Percentiles rank a stretch among this genome's conserved stretches.
These are phyloP conservation scores for grape (Vitis vinifera) DNA, from an alignment of 164 flowering plant species.

Conservation along the genomic window ASM3070453v1 NC_081812.1:22410001-22410500, in stretches of 20 bases:
- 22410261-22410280: constrained; percentile 30
- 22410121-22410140: neutral
- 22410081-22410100: constrained; percentile 49
- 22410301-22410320: no score
- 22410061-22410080: constrained; percentile 38
- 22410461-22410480: constrained; percentile 35
- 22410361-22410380: no score
- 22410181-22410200: constrained; percentile 33
- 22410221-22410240: constrained; percentile 21
- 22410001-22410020: no score
- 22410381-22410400: no score
- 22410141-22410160: neutral
- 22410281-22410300: constrained; percentile 46
- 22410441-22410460: constrained; percentile 7
- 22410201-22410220: constrained; percentile 17
- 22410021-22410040: no score
- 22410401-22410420: no score
- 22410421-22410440: no score
- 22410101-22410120: constrained; percentile 6
- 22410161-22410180: constrained; percentile 28
- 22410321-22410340: no score
- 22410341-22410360: no score
- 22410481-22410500: constrained; percentile 48
- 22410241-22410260: constrained; percentile 35
- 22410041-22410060: constrained; percentile 48